Evolutionary conservation across 176 grass and related monocot genomes (phyloP).

Genomic region (Puccinellia tenuiflora): DNA sequence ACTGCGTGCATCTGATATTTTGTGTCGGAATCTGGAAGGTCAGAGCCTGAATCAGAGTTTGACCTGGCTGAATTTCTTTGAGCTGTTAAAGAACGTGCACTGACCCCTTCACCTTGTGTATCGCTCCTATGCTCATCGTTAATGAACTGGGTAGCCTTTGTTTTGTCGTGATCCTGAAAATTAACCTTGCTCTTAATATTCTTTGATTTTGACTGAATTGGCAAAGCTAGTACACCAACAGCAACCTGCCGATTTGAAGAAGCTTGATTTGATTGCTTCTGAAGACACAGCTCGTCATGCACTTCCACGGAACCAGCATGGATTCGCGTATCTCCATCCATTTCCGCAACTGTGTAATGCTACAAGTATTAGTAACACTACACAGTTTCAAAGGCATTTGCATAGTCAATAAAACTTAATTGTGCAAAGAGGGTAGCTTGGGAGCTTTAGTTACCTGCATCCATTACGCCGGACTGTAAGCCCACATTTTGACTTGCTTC

Average conservation of each 20-base stretch:
- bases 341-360: constrained; percentile 39
- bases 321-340: constrained; percentile 12
- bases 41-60: constrained; percentile 25
- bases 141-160: constrained; percentile 11
- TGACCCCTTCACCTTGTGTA: constrained; percentile 8
- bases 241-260: constrained; percentile 31
- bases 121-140: constrained; percentile 22
- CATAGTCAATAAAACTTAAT: constrained; percentile 11
- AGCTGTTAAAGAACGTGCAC: constrained; percentile 9
- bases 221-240: constrained; percentile 30
- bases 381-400: constrained; percentile 1
- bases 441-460: constrained; percentile 35
- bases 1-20: constrained; percentile 31
- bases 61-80: constrained; percentile 33
- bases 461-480: constrained; percentile 18
- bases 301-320: constrained; percentile 24
- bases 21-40: constrained; percentile 32
- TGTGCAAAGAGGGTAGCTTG: background rate
- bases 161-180: constrained; percentile 21
- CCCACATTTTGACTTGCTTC: constrained; percentile 36
- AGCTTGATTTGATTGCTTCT: constrained; percentile 31
- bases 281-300: constrained; percentile 18
- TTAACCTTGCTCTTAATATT: constrained; percentile 24
- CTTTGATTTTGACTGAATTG: constrained; percentile 25
- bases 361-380: constrained; percentile 35